Evolutionary conservation across 1,139 yeast species (phyloP).

Genomic region (Citeromyces siamensis): DNA sequence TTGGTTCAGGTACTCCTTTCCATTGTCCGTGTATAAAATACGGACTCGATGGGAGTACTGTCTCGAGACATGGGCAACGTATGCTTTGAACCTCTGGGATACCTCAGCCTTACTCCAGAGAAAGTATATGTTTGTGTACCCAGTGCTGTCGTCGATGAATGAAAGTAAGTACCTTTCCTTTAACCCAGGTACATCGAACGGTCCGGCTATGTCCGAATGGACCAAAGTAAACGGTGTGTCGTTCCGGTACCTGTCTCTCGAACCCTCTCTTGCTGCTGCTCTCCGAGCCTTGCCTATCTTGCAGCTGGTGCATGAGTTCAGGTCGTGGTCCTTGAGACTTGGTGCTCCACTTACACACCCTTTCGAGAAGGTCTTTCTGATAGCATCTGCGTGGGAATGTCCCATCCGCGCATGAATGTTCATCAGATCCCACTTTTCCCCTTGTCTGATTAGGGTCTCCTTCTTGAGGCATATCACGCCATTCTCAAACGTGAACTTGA

Average conservation of each 20-base stretch:
- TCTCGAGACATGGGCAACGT: background rate
- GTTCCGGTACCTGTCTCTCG: background rate
- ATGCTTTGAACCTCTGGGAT: background rate
- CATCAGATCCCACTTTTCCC: background rate
- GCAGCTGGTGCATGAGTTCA: background rate
- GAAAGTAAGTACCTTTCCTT: background rate
- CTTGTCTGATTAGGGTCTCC: background rate
- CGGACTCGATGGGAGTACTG: background rate
- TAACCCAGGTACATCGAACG: background rate
- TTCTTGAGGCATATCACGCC: background rate
- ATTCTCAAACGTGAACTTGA: background rate
- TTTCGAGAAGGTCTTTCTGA: background rate
- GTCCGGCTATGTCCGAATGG: background rate
- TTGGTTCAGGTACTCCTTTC: background rate
- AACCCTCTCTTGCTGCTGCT: background rate
- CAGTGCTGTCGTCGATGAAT: background rate
- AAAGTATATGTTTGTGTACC: background rate
- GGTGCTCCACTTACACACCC: background rate
- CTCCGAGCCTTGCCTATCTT: background rate
- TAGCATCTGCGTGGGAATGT: background rate
- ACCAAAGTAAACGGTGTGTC: background rate
- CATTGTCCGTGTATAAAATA: background rate
- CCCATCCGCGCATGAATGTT: background rate
- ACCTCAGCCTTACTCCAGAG: background rate
- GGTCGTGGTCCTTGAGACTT: background rate